Evolutionary conservation across 2,329 filamentous ascomycete genomes (phyloP).

Genomic region (Fusarium aywerte): DNA sequence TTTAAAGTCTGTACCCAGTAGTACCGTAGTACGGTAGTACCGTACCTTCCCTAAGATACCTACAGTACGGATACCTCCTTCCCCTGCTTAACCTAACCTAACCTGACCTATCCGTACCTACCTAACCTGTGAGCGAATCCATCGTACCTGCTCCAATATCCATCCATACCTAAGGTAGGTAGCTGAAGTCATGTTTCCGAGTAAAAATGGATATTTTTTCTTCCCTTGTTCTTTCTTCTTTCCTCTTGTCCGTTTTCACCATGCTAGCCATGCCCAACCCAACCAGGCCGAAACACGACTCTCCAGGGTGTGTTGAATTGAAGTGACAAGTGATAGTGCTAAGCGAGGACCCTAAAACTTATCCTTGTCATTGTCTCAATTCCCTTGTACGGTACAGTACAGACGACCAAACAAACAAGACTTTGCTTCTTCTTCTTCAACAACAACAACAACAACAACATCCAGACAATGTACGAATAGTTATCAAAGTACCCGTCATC

Average conservation of each 20-base stretch:
- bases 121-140: not conserved
- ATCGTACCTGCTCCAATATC: too few species aligned
- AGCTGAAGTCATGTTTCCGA: not conserved
- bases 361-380: conserved; percentile 18
- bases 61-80: not conserved
- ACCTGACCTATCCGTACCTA: conserved; percentile 1
- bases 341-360: conserved; percentile 24
- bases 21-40: not conserved
- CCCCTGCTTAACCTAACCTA: not conserved
- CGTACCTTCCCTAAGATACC: not conserved
- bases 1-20: conserved; percentile 16
- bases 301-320: conserved; percentile 9
- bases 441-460: conserved; percentile 20
- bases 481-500: conserved; percentile 15
- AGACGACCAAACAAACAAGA: not conserved
- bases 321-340: conserved; percentile 36
- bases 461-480: conserved; percentile 5
- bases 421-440: conserved; percentile 24
- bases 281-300: conserved; percentile 13
- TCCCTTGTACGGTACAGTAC: conserved; percentile 4
- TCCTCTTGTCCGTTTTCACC: conserved; percentile 17
- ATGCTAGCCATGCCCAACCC: not conserved
- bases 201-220: conserved; percentile 1
- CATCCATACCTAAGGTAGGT: too few species aligned
- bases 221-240: conserved; percentile 19